Conservation (phyloP, 2,329 filamentous ascomycete species). For the Nothopassalora personata region DNA sequence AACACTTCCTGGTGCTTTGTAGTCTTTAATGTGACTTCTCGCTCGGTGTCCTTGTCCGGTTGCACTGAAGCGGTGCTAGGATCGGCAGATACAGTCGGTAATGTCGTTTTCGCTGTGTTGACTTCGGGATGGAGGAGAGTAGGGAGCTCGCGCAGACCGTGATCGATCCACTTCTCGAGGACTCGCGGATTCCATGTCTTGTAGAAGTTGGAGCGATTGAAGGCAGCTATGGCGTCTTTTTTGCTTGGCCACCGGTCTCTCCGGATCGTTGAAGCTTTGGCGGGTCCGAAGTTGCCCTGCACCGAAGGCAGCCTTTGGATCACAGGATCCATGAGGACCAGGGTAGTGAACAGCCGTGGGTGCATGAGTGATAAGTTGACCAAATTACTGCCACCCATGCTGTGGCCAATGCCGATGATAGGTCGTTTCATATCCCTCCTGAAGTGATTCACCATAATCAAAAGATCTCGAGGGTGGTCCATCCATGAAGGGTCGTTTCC, state of each 20-base stretch:
- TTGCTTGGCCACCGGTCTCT: conserved; percentile 80
- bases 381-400: conserved; percentile 75
- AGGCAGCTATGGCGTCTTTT: conserved; percentile 59
- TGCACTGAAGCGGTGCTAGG: conserved; percentile 19
- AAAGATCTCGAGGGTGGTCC: conserved; percentile 77
- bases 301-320: conserved; percentile 52
- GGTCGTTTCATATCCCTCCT: conserved; percentile 74
- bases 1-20: conserved; percentile 85
- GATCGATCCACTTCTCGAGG: conserved; percentile 63
- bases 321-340: conserved; percentile 81
- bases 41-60: conserved; percentile 24
- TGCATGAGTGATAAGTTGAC: conserved; percentile 68
- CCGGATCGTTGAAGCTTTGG: conserved; percentile 60
- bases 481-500: conserved; percentile 88
- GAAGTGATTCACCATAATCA: conserved; percentile 80
- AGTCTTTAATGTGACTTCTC: conserved; percentile 67
- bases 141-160: conserved; percentile 14
- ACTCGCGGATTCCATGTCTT: conserved; percentile 75
- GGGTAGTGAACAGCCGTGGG: conserved; percentile 68
- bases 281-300: conserved; percentile 31
- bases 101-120: conserved; percentile 17
- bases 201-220: conserved; percentile 70
- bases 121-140: conserved; percentile 38
- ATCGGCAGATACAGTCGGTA: conserved; percentile 26
- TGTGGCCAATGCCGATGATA: conserved; percentile 80